Evolutionary conservation across 2,329 filamentous ascomycete species (phyloP).

Genomic region (Shiraia bambusicola): DNA sequence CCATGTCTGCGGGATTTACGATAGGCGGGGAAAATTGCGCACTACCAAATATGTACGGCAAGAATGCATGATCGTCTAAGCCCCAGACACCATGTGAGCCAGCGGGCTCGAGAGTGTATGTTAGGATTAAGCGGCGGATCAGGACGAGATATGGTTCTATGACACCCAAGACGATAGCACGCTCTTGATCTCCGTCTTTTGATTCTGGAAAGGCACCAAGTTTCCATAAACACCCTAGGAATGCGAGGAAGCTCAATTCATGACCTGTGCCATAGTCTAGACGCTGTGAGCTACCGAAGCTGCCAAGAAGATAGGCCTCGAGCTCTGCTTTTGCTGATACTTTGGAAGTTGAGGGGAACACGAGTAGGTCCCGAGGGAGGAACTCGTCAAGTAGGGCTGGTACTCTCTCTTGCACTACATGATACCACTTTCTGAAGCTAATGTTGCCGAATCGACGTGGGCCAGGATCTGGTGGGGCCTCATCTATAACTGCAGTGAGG

Average conservation of each 20-base stretch:
- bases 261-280: conserved; percentile 96
- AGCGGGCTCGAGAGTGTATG: conserved; percentile 90
- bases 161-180: conserved; percentile 76
- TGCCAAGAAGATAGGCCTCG: conserved; percentile 75
- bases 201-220: conserved; percentile 72
- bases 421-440: conserved; percentile 83
- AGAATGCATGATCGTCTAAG: conserved; percentile 93
- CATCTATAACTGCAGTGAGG: conserved; percentile 68
- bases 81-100: conserved; percentile 98
- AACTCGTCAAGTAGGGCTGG: conserved; percentile 59
- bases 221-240: conserved; percentile 89
- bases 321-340: conserved; percentile 66
- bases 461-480: conserved; percentile 80
- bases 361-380: conserved; percentile 54
- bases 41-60: conserved; percentile 93
- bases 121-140: conserved; percentile 78
- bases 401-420: conserved; percentile 63
- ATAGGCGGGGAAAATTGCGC: conserved; percentile 84
- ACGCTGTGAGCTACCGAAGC: conserved; percentile 84
- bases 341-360: conserved; percentile 29
- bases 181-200: conserved; percentile 61
- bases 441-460: conserved; percentile 90
- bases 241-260: conserved; percentile 91
- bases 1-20: conserved; percentile 56
- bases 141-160: conserved; percentile 85